These are phyloP conservation scores for Pyracantha coccinea DNA, from an alignment of 331 rosid species.

Conservation along the genomic window DNA sequence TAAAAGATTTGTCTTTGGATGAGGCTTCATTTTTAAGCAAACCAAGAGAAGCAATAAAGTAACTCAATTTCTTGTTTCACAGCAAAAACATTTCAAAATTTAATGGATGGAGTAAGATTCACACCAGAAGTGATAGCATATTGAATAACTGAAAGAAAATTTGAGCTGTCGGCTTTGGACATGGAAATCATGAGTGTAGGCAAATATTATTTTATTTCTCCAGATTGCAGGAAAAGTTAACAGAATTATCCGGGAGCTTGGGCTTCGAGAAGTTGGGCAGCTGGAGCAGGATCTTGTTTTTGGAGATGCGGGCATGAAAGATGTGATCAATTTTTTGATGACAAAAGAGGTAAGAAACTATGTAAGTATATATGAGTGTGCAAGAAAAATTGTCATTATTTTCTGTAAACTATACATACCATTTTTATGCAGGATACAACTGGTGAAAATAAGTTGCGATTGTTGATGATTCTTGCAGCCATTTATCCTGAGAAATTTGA, in stretches of 20 bases:
- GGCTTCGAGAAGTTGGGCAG: slow-evolving; percentile 84
- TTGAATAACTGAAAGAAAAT: not conserved
- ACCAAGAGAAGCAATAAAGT: not conserved
- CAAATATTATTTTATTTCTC: slow-evolving; percentile 20
- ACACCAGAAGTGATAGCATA: not conserved
- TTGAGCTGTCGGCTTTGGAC: not conserved
- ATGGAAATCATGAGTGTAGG: slow-evolving; percentile 10
- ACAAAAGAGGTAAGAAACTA: slow-evolving; percentile 49
- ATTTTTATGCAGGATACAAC: slow-evolving; percentile 62
- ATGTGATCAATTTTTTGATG: slow-evolving; percentile 73
- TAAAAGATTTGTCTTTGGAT: not conserved
- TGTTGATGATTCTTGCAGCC: slow-evolving; percentile 89
- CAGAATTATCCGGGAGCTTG: slow-evolving; percentile 54
- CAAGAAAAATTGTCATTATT: slow-evolving; percentile 12
- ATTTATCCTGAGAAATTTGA: slow-evolving; percentile 89
- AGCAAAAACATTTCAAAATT: not conserved
- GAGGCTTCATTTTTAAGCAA: not conserved
- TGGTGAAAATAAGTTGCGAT: slow-evolving; percentile 86
- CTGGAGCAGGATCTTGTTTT: slow-evolving; percentile 95
- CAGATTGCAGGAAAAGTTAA: slow-evolving; percentile 95
- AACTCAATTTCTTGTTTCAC: not conserved
- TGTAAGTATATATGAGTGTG: not conserved
- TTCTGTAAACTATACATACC: slow-evolving; percentile 6
- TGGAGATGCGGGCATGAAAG: slow-evolving; percentile 91
- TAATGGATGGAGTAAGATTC: not conserved